Conservation (phyloP, 441 rosid genomes). For the Monsonia emarginata region DNA sequence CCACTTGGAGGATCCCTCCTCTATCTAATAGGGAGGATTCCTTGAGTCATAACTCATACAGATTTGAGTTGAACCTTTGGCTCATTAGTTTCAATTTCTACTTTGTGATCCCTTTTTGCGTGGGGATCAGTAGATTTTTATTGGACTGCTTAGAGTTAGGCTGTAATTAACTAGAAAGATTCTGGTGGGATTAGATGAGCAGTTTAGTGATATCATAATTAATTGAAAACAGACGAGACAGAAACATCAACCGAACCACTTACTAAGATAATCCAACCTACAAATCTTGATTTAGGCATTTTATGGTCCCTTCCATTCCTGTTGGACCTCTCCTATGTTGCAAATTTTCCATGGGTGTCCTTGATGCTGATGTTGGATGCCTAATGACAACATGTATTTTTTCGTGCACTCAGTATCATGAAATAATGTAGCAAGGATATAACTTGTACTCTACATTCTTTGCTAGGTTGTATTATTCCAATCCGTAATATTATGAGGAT, state of each 20-base stretch:
- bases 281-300: neutral
- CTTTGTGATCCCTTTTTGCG: neutral
- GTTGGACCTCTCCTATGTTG: neutral
- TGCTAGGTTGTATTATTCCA: neutral
- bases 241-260: neutral
- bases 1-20: neutral
- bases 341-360: neutral
- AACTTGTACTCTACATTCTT: neutral
- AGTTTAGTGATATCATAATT: neutral
- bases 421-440: neutral
- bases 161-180: neutral
- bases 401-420: neutral
- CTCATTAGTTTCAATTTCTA: neutral
- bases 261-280: neutral
- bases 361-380: no score
- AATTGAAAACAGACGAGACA: neutral
- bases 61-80: neutral
- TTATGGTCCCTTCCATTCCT: neutral
- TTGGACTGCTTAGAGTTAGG: neutral
- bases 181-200: neutral
- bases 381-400: neutral
- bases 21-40: neutral
- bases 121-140: neutral
- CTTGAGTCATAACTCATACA: no score
- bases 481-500: neutral